A percentile compares a stretch with the other conserved stretches of the same genome.
These are phyloP conservation scores for Mycena vitilis DNA, from an alignment of 768 basidiomycete species.

Conservation along the genomic window DNA sequence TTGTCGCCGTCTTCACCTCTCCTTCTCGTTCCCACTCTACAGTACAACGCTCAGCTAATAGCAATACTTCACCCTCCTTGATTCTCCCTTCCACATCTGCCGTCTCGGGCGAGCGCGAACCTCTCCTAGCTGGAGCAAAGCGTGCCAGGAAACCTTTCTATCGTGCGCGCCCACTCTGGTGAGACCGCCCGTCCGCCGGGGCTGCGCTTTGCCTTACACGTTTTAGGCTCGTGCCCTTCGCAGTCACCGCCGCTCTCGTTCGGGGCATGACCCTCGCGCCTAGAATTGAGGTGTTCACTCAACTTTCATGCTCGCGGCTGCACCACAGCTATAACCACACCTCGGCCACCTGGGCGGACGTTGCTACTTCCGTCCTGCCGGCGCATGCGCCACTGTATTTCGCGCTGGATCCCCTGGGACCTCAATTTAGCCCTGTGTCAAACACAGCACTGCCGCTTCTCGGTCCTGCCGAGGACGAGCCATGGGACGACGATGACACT, in stretches of 20 bases:
- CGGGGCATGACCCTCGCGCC: constrained; percentile 91
- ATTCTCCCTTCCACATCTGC: background rate
- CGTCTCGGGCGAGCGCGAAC: constrained; percentile 27
- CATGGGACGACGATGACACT: constrained; percentile 33
- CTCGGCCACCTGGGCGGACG: constrained; percentile 25
- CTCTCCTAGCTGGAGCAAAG: constrained; percentile 17
- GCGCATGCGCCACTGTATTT: constrained; percentile 28
- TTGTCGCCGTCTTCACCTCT: constrained; percentile 35
- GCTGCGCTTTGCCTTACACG: constrained; percentile 10
- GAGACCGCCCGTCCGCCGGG: constrained; percentile 29
- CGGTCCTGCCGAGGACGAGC: constrained; percentile 24
- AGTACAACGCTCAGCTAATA: constrained; percentile 23
- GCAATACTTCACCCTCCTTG: constrained; percentile 27
- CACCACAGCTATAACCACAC: constrained; percentile 60
- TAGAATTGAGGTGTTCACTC: constrained; percentile 85
- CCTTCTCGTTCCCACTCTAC: constrained; percentile 24
- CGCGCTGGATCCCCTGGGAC: constrained; percentile 30
- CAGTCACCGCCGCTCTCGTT: constrained; percentile 69
- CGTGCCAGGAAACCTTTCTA: constrained; percentile 60
- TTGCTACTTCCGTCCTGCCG: constrained; percentile 20
- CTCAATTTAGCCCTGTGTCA: constrained; percentile 26
- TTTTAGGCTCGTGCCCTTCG: constrained; percentile 83
- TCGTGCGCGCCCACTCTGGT: constrained; percentile 66
- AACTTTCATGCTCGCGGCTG: constrained; percentile 76
- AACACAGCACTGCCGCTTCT: constrained; percentile 5